A percentile compares a stretch with the other conserved stretches of the same genome.
These are phyloP conservation scores for Acidomyces sp. DNA, from an alignment of 495 filamentous ascomycete species.

Conservation along the genomic window DNA sequence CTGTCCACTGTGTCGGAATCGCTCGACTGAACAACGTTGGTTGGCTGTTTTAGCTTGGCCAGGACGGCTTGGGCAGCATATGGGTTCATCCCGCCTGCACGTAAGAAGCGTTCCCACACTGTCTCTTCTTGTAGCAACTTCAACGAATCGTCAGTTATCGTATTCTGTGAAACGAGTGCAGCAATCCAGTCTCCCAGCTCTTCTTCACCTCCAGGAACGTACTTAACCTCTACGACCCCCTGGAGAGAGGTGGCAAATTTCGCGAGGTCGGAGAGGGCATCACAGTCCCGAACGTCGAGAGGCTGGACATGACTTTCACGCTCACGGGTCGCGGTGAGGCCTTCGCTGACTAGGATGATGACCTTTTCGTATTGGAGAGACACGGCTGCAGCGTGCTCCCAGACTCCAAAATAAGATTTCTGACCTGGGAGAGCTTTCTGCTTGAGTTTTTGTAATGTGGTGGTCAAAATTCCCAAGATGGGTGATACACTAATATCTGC, in stretches of 20 bases:
- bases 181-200: slow-evolving; percentile 48
- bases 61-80: slow-evolving; percentile 66
- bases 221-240: slow-evolving; percentile 34
- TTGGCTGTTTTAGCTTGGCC: slow-evolving; percentile 31
- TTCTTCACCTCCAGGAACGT: slow-evolving; percentile 44
- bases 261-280: slow-evolving; percentile 42
- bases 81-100: slow-evolving; percentile 62
- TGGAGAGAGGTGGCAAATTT: slow-evolving; percentile 36
- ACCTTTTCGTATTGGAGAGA: slow-evolving; percentile 54
- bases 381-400: slow-evolving; percentile 43
- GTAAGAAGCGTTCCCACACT: slow-evolving; percentile 59
- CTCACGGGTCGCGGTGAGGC: slow-evolving; percentile 11
- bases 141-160: slow-evolving; percentile 7
- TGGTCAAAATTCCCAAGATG: slow-evolving; percentile 52
- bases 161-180: slow-evolving; percentile 33
- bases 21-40: neutral
- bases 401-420: slow-evolving; percentile 33
- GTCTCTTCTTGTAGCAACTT: slow-evolving; percentile 31
- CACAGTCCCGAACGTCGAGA: slow-evolving; percentile 34
- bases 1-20: neutral
- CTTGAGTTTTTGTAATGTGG: slow-evolving; percentile 59
- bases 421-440: slow-evolving; percentile 58
- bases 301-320: neutral
- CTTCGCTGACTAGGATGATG: slow-evolving; percentile 55
- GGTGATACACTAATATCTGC: slow-evolving; percentile 69